Percentiles rank a stretch among this genome's conserved stretches.
phyloP scores from a whole-genome alignment of 1,139 yeast genomes.

The Yamadazyma mexicana region DNA sequence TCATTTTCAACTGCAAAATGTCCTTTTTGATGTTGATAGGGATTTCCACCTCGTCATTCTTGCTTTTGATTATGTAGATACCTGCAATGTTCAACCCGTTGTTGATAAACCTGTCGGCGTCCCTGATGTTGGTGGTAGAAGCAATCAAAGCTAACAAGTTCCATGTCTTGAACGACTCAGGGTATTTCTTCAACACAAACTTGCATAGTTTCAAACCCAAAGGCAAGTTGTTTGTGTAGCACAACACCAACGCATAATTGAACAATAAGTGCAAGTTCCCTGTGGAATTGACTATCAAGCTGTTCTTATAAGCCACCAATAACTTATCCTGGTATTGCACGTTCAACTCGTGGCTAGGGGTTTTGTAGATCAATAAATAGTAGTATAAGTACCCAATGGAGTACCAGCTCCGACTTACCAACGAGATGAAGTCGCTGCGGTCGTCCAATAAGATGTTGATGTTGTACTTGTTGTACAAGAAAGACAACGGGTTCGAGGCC shows the following conservation, averaged over 20 bases:
- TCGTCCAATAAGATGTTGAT: constrained; percentile 32
- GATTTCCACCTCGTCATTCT: constrained; percentile 28
- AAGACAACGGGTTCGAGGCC: constrained; percentile 26
- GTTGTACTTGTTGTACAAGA: constrained; percentile 40
- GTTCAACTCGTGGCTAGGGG: constrained; percentile 25
- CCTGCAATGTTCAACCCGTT: constrained; percentile 48
- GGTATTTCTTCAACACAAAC: constrained; percentile 42
- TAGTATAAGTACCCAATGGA: constrained; percentile 36
- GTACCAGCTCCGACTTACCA: constrained; percentile 41
- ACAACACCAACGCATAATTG: constrained; percentile 39
- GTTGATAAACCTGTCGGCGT: constrained; percentile 40
- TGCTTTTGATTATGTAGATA: constrained; percentile 32
- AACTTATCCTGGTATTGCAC: constrained; percentile 18
- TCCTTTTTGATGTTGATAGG: constrained; percentile 47
- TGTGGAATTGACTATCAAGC: constrained; percentile 41
- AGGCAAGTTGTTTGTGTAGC: constrained; percentile 26
- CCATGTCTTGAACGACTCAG: constrained; percentile 49
- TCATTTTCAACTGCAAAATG: constrained; percentile 69
- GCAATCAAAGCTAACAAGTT: constrained; percentile 35
- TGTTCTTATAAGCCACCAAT: constrained; percentile 31
- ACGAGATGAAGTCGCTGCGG: constrained; percentile 28
- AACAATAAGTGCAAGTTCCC: constrained; percentile 34
- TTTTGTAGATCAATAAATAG: constrained; percentile 29
- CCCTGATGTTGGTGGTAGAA: constrained; percentile 19
- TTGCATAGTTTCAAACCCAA: constrained; percentile 41